These are phyloP conservation scores for Russula foetens DNA, from an alignment of 768 basidiomycete genomes.

Conservation along the genomic window DNA sequence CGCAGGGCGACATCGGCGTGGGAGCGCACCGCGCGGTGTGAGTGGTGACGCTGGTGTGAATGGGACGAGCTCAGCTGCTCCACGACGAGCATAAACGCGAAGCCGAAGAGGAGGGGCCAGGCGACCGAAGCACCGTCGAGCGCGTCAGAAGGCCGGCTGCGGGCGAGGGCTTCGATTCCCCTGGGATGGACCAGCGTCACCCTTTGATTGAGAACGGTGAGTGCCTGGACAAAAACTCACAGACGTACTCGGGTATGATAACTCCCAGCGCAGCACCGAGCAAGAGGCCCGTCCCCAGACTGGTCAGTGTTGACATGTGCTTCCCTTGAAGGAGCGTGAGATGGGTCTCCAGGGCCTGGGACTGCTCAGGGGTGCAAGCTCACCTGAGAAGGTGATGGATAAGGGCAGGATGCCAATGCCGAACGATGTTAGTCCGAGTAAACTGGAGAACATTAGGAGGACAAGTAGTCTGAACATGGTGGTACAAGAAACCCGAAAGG, in stretches of 20 bases:
- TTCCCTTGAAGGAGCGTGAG: slow-evolving; percentile 26
- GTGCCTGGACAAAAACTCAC: neutral
- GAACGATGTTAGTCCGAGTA: slow-evolving; percentile 58
- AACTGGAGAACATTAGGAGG: slow-evolving; percentile 48
- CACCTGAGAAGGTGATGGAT: slow-evolving; percentile 63
- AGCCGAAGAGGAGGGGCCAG: slow-evolving; percentile 55
- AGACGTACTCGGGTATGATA: slow-evolving; percentile 85
- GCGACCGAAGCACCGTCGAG: slow-evolving; percentile 47
- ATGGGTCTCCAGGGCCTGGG: neutral
- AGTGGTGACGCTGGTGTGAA: slow-evolving; percentile 33
- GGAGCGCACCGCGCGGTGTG: slow-evolving; percentile 23
- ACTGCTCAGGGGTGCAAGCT: slow-evolving; percentile 18
- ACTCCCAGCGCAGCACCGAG: slow-evolving; percentile 87
- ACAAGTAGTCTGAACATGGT: slow-evolving; percentile 31
- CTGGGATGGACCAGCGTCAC: slow-evolving; percentile 29
- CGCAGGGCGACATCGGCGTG: slow-evolving; percentile 16
- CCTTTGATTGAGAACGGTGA: neutral
- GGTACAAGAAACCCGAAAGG: neutral
- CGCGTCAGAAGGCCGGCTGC: slow-evolving; percentile 27
- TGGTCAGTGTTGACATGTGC: slow-evolving; percentile 38
- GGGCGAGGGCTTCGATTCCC: slow-evolving; percentile 58
- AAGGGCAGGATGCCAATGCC: slow-evolving; percentile 68
- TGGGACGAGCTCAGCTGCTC: slow-evolving; percentile 55
- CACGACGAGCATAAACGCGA: slow-evolving; percentile 54
- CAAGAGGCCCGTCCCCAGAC: slow-evolving; percentile 74